A percentile compares a stretch with the other conserved stretches of the same genome.
These are phyloP conservation scores for Eucalyptus caleyi DNA, from an alignment of 345 rosid species.

Conservation along the genomic window DNA sequence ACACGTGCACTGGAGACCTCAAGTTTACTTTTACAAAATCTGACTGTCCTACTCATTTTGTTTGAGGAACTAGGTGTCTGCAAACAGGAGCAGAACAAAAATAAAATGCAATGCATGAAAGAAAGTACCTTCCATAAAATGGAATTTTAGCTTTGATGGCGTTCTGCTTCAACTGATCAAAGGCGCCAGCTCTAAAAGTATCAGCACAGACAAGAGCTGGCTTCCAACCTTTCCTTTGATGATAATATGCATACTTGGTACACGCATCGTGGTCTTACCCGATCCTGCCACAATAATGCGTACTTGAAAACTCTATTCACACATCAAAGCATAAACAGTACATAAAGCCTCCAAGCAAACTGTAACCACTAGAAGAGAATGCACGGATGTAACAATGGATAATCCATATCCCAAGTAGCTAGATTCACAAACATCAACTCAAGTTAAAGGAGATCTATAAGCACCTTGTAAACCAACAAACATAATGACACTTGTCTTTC, in stretches of 20 bases:
- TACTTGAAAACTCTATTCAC: background rate
- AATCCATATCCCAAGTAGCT: background rate
- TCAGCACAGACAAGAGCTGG: conserved; percentile 89
- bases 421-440: background rate
- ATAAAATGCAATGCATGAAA: background rate
- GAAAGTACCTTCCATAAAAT: conserved; percentile 64
- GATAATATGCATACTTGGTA: conserved; percentile 74
- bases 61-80: background rate
- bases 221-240: conserved; percentile 79
- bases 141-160: conserved; percentile 79
- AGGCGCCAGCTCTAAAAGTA: conserved; percentile 84
- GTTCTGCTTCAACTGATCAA: conserved; percentile 87
- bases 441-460: background rate
- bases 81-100: background rate
- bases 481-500: conserved; percentile 66
- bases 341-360: background rate
- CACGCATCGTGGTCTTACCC: conserved; percentile 89
- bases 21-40: background rate
- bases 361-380: background rate
- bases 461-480: conserved; percentile 91
- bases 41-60: background rate
- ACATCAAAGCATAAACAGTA: background rate
- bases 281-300: conserved; percentile 26
- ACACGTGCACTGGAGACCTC: background rate
- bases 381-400: background rate